Evolutionary conservation across 768 basidiomycete species (phyloP).

Genomic region (Russula dissimulans): DNA sequence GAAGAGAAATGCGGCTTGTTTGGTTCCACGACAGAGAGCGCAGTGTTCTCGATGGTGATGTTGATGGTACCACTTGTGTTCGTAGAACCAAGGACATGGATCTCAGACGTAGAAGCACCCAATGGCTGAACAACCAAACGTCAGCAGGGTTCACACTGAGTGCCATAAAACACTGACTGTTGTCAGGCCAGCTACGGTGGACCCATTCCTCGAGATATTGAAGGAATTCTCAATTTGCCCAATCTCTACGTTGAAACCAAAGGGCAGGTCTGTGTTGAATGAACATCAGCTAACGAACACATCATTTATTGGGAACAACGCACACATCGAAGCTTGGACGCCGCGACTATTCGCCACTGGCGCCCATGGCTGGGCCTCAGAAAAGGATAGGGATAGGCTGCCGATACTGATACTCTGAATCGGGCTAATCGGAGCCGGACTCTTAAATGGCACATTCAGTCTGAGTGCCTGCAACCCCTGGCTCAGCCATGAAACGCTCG

Average conservation of each 20-base stretch:
- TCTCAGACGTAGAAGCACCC: slow-evolving; percentile 53
- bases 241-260: slow-evolving; percentile 55
- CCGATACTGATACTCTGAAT: slow-evolving; percentile 59
- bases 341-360: slow-evolving; percentile 48
- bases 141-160: background rate
- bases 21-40: slow-evolving; percentile 37
- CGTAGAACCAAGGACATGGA: slow-evolving; percentile 41
- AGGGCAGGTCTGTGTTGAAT: slow-evolving; percentile 48
- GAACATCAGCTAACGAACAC: background rate
- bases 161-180: slow-evolving; percentile 34
- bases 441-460: slow-evolving; percentile 55
- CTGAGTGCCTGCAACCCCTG: slow-evolving; percentile 46
- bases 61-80: slow-evolving; percentile 57
- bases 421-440: slow-evolving; percentile 45
- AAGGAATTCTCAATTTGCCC: slow-evolving; percentile 58
- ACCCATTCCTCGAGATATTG: slow-evolving; percentile 45
- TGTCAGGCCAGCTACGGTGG: slow-evolving; percentile 45
- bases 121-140: slow-evolving; percentile 34
- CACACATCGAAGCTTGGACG: slow-evolving; percentile 51
- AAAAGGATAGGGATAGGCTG: slow-evolving; percentile 48
- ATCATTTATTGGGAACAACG: slow-evolving; percentile 14
- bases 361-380: slow-evolving; percentile 43
- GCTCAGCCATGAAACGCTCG: slow-evolving; percentile 57
- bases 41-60: slow-evolving; percentile 49
- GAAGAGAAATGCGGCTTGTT: slow-evolving; percentile 44